Conservation (phyloP, 2,329 filamentous ascomycete genomes). For the Knufia petricola region DNA sequence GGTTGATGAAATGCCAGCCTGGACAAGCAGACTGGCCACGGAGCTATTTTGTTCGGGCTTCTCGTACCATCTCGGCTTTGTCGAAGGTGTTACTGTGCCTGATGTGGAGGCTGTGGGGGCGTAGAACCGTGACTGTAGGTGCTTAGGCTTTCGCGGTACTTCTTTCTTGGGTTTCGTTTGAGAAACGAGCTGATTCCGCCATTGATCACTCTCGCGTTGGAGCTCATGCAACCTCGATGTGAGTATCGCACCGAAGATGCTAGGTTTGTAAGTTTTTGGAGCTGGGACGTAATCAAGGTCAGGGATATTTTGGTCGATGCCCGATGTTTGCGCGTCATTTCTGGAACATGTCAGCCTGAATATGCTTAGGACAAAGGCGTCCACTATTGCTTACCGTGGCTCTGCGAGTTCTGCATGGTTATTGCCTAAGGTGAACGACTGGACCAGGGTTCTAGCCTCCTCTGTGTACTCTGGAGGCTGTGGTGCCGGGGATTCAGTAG, state of each 20-base stretch:
- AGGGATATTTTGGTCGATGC: constrained; percentile 17
- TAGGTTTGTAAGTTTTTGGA: constrained; percentile 19
- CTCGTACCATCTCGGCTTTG: constrained; percentile 24
- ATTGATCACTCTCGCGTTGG: constrained; percentile 5
- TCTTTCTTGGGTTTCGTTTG: not conserved
- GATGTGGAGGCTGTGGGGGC: constrained; percentile 11
- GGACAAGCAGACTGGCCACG: constrained; percentile 14
- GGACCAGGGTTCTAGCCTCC: constrained; percentile 16
- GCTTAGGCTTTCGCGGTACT: constrained; percentile 8
- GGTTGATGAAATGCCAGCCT: constrained; percentile 12
- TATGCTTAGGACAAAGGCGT: not conserved
- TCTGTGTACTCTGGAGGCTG: constrained; percentile 15
- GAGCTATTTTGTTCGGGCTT: constrained; percentile 11
- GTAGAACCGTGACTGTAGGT: constrained; percentile 8
- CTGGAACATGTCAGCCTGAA: constrained; percentile 6
- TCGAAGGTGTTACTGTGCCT: constrained; percentile 18
- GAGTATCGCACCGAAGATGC: constrained; percentile 18
- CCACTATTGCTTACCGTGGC: not conserved
- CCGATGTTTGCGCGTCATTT: constrained; percentile 15
- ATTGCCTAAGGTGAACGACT: constrained; percentile 14
- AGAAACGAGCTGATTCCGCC: not conserved
- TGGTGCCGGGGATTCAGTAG: not conserved
- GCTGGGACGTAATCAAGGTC: constrained; percentile 19
- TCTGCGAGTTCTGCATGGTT: not conserved
- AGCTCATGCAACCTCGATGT: constrained; percentile 16